A percentile compares a stretch with the other conserved stretches of the same genome.
phyloP scores from a whole-genome alignment of 805 yeast species.

The Myxozyma sirexii region DNA sequence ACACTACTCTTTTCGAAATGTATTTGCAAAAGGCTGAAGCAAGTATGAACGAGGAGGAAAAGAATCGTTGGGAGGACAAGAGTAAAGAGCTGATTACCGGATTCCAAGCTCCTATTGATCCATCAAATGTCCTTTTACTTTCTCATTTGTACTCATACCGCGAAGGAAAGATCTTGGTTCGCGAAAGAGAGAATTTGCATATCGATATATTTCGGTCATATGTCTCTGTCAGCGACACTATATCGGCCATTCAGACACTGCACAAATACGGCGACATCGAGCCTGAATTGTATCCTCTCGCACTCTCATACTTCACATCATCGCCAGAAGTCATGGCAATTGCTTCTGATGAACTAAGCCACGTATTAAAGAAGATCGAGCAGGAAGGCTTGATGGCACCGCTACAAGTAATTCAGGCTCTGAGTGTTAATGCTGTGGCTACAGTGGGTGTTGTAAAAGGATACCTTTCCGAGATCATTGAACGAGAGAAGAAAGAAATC shows the following conservation, averaged over 20 bases:
- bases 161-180: slow-evolving; percentile 40
- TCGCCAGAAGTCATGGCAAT: slow-evolving; percentile 50
- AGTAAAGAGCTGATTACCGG: slow-evolving; percentile 57
- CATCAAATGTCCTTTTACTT: slow-evolving; percentile 56
- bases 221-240: slow-evolving; percentile 59
- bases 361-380: slow-evolving; percentile 58
- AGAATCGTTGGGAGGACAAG: slow-evolving; percentile 62
- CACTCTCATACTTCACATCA: slow-evolving; percentile 65
- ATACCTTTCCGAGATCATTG: slow-evolving; percentile 63
- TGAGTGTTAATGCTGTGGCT: slow-evolving; percentile 63
- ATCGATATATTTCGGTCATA: slow-evolving; percentile 69
- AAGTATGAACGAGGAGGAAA: slow-evolving; percentile 44
- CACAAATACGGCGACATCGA: slow-evolving; percentile 62
- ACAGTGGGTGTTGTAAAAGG: slow-evolving; percentile 74
- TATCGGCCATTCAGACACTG: slow-evolving; percentile 59
- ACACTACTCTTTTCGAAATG: slow-evolving; percentile 79
- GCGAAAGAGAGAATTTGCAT: slow-evolving; percentile 49
- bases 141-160: slow-evolving; percentile 53
- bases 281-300: slow-evolving; percentile 66
- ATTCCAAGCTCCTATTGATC: slow-evolving; percentile 56
- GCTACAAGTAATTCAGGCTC: slow-evolving; percentile 70
- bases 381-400: slow-evolving; percentile 63
- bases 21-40: slow-evolving; percentile 63
- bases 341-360: slow-evolving; percentile 49
- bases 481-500: slow-evolving; percentile 63